phyloP scores from a whole-genome alignment of 768 basidiomycete genomes.

The Leccinum ochraceum region DNA sequence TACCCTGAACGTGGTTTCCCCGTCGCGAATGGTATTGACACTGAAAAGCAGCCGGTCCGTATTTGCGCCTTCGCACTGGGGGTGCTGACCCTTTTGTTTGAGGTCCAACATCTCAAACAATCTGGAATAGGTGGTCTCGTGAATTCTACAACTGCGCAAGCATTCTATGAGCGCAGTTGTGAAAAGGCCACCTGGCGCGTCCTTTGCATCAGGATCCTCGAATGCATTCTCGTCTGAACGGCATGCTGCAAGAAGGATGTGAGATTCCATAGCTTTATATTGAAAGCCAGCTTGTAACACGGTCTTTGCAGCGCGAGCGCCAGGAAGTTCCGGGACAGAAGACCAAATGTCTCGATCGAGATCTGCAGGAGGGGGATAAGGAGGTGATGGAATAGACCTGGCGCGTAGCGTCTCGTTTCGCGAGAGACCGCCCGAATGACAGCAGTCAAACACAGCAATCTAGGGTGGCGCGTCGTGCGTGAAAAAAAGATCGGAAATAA shows the following conservation, averaged over 20 bases:
- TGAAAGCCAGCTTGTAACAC: conserved; percentile 11
- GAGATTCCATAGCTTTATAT: conserved; percentile 23
- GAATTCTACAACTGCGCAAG: conserved; percentile 8
- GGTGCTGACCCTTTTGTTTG: conserved; percentile 10
- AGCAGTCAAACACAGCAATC: conserved; percentile 23
- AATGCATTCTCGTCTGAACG: conserved; percentile 15
- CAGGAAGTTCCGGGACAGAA: conserved; percentile 1
- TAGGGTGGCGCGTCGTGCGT: neutral
- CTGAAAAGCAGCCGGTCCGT: conserved; percentile 21
- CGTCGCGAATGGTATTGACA: conserved; percentile 15
- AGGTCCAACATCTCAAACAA: conserved; percentile 17
- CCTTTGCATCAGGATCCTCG: conserved; percentile 10
- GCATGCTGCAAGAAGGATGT: conserved; percentile 25
- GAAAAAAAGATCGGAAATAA: neutral
- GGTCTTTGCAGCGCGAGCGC: conserved; percentile 10
- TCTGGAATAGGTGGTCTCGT: conserved; percentile 17
- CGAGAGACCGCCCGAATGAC: conserved; percentile 22
- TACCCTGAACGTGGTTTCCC: conserved; percentile 19
- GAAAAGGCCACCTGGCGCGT: conserved; percentile 19
- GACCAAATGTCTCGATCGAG: conserved; percentile 13
- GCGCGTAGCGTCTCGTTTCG: conserved; percentile 4
- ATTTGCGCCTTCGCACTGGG: conserved; percentile 22
- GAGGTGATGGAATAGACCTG: conserved; percentile 14
- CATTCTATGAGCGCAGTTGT: conserved; percentile 19
- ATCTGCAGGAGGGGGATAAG: conserved; percentile 15